These are phyloP conservation scores for Durotheca rogersii DNA, from an alignment of 495 filamentous ascomycete species.

Conservation along the genomic window DNA sequence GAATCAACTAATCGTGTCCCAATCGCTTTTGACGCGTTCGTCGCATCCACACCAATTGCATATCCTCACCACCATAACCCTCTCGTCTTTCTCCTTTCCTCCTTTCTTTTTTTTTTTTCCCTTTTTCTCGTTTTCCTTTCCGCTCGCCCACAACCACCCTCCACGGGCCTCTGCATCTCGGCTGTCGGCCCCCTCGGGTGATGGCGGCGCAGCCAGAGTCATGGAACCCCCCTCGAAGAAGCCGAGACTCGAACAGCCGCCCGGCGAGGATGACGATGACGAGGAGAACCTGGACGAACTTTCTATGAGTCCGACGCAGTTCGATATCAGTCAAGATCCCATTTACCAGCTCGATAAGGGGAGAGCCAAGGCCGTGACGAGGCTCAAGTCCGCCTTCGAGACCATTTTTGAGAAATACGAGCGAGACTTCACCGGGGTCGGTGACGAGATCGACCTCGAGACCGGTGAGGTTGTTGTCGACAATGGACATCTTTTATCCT, in stretches of 20 bases:
- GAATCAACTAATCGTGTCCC: too few species aligned
- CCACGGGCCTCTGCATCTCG: background rate
- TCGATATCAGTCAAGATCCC: slow-evolving; percentile 48
- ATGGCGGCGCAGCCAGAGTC: slow-evolving; percentile 12
- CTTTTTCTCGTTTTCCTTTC: background rate
- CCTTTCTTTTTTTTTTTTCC: background rate
- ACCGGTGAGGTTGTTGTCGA: slow-evolving; percentile 80
- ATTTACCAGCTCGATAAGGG: slow-evolving; percentile 57
- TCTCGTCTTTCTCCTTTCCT: background rate
- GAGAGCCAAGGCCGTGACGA: slow-evolving; percentile 60
- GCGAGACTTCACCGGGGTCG: slow-evolving; percentile 75
- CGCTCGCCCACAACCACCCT: background rate
- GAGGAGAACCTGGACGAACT: slow-evolving; percentile 48
- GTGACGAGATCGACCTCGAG: slow-evolving; percentile 76
- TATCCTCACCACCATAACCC: background rate
- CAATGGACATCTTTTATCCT: slow-evolving; percentile 74
- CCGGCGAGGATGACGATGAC: slow-evolving; percentile 38
- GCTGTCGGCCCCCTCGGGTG: background rate
- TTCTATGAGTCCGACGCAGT: slow-evolving; percentile 41
- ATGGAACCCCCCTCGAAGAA: slow-evolving; percentile 65
- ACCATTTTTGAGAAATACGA: slow-evolving; percentile 85
- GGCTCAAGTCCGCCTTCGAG: slow-evolving; percentile 79
- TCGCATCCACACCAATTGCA: slow-evolving; percentile 12
- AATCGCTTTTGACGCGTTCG: slow-evolving; percentile 18
- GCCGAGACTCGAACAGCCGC: slow-evolving; percentile 47